These are phyloP conservation scores for Miscanthus sacchariflorus DNA, from an alignment of 202 grass and related monocot species.

Conservation along the genomic window DNA sequence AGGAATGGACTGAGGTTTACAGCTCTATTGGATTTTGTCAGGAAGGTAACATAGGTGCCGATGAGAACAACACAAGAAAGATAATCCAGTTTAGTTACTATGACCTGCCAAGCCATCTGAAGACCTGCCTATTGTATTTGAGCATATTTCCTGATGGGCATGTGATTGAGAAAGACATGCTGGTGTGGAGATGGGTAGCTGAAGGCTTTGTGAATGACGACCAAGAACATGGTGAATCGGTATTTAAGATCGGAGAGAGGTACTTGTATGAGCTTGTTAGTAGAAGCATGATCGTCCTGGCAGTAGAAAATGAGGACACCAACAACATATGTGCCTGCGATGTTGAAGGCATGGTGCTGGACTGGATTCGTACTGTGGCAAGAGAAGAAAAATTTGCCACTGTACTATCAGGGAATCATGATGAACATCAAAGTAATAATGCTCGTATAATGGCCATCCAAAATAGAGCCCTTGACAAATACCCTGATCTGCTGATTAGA, in stretches of 20 bases:
- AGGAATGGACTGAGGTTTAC: not conserved
- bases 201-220: too few relatives aligned
- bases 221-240: not conserved
- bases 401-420: too few relatives aligned
- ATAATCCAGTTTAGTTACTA: not conserved
- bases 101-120: not conserved
- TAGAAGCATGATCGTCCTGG: not conserved
- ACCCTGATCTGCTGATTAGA: not conserved
- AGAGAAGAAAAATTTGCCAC: not conserved
- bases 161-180: not conserved
- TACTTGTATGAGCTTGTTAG: not conserved
- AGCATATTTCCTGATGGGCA: not conserved
- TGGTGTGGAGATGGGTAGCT: not conserved
- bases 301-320: not conserved
- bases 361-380: constrained; percentile 1
- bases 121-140: not conserved
- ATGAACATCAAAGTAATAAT: not conserved
- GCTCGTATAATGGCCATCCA: not conserved
- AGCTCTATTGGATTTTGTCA: not conserved
- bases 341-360: constrained; percentile 8
- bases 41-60: not conserved
- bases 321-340: not conserved
- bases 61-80: not conserved
- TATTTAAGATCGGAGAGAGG: not conserved
- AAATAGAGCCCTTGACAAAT: not conserved